These are phyloP conservation scores for Coemansia sp. DNA, from an alignment of 192 early-diverging fungal genomes.

Conservation along the genomic window DNA sequence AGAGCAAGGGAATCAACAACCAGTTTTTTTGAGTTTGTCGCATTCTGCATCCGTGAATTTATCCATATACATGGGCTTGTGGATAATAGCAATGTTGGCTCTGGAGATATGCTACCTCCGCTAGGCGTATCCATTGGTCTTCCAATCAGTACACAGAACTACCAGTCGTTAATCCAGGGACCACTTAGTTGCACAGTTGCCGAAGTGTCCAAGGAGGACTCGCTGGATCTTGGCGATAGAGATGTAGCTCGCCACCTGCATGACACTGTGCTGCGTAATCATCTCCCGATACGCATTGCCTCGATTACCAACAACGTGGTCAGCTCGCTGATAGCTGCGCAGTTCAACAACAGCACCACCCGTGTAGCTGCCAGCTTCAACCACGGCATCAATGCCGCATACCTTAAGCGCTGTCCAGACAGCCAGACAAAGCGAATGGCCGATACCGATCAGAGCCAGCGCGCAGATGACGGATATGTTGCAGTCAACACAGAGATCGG, in stretches of 20 bases:
- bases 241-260: conserved; percentile 76
- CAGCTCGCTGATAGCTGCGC: conserved; percentile 82
- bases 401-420: conserved; percentile 70
- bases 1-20: conserved; percentile 26
- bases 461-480: conserved; percentile 53
- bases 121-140: conserved; percentile 93
- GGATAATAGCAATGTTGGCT: conserved; percentile 18
- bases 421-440: no score
- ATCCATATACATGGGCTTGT: conserved; percentile 39
- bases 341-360: conserved; percentile 71
- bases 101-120: no score
- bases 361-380: conserved; percentile 83
- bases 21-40: conserved; percentile 75
- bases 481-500: conserved; percentile 96
- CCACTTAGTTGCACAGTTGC: conserved; percentile 51
- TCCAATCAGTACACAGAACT: conserved; percentile 66
- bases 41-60: conserved; percentile 78
- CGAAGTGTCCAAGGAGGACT: conserved; percentile 52
- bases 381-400: conserved; percentile 91
- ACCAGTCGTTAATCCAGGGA: not conserved
- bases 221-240: conserved; percentile 61
- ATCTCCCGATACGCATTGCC: conserved; percentile 73
- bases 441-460: no score
- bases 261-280: conserved; percentile 65
- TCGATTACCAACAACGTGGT: conserved; percentile 96